Percentiles rank a stretch among this genome's conserved stretches.
Evolutionary conservation across 2,329 filamentous ascomycete species (phyloP).

Genomic region (Neonectria ditissima): DNA sequence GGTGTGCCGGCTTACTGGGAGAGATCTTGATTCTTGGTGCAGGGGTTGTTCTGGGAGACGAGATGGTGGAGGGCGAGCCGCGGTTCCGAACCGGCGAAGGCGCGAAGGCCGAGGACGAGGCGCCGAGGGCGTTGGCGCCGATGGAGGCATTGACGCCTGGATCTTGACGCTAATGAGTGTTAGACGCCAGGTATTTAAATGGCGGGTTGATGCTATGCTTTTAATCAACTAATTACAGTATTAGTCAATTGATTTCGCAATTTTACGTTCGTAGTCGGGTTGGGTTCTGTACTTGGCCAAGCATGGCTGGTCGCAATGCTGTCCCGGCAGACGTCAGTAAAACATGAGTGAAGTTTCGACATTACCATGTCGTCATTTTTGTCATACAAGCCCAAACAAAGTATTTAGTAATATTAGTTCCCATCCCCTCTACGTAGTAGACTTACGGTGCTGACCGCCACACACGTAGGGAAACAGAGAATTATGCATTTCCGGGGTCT

Average conservation of each 20-base stretch:
- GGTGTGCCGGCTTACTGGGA: not conserved
- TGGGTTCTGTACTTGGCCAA: not conserved
- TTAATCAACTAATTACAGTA: not conserved
- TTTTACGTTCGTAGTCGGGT: not conserved
- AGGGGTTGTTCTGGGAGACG: not conserved
- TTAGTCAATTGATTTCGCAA: not conserved
- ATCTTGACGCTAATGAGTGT: not conserved
- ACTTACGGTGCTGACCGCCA: not conserved
- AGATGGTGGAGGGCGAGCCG: not conserved
- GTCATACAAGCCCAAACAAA: not conserved
- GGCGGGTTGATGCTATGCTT: too few species aligned
- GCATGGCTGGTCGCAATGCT: not conserved
- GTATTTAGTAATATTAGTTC: too few species aligned
- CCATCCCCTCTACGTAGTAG: too few species aligned
- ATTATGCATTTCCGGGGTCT: not conserved
- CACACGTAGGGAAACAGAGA: not conserved
- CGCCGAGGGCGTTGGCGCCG: not conserved
- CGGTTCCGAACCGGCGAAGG: not conserved
- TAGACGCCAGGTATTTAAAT: not conserved
- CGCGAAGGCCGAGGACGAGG: constrained; percentile 5
- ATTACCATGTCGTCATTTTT: not conserved
- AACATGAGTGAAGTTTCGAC: not conserved
- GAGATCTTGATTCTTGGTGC: too few species aligned
- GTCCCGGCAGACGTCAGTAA: not conserved
- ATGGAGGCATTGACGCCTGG: not conserved